These are phyloP conservation scores for Cyathus striatus DNA, from an alignment of 768 basidiomycete species.

Conservation along the genomic window DNA sequence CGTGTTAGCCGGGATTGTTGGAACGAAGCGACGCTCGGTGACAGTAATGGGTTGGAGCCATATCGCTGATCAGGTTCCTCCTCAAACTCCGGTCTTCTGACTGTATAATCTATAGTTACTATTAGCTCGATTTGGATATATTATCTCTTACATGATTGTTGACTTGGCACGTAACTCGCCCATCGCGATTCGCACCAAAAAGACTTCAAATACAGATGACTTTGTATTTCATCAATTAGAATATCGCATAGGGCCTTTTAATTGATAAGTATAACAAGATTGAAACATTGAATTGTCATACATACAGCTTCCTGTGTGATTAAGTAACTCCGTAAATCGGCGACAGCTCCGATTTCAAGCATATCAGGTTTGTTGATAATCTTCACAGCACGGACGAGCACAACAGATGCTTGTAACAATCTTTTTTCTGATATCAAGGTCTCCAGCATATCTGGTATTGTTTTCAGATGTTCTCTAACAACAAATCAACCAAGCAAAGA, in stretches of 20 bases:
- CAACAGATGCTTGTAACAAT: constrained; percentile 79
- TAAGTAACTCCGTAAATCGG: constrained; percentile 84
- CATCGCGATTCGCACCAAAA: constrained; percentile 96
- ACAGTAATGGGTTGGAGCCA: constrained; percentile 22
- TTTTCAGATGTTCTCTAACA: constrained; percentile 79
- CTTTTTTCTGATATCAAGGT: constrained; percentile 95
- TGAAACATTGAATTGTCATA: constrained; percentile 1
- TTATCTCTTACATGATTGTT: constrained; percentile 59
- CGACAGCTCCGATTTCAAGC: constrained; percentile 91
- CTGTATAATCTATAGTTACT: constrained; percentile 27
- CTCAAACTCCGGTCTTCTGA: constrained; percentile 64
- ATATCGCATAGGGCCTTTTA: constrained; percentile 85
- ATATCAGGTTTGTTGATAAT: constrained; percentile 89
- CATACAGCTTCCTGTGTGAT: constrained; percentile 79
- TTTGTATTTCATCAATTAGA: constrained; percentile 91
- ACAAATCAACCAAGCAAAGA: constrained; percentile 5
- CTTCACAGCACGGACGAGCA: constrained; percentile 85
- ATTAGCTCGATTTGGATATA: neutral
- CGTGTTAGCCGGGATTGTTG: constrained; percentile 49
- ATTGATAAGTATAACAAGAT: constrained; percentile 1
- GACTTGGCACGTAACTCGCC: constrained; percentile 78
- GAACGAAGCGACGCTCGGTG: constrained; percentile 32
- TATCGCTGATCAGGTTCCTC: constrained; percentile 30
- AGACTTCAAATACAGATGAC: constrained; percentile 94
- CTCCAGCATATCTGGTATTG: constrained; percentile 89